A percentile compares a stretch with the other conserved stretches of the same genome.
Evolutionary conservation across 2,329 filamentous ascomycete species (phyloP).

Genomic region (Aspergillus sergii): DNA sequence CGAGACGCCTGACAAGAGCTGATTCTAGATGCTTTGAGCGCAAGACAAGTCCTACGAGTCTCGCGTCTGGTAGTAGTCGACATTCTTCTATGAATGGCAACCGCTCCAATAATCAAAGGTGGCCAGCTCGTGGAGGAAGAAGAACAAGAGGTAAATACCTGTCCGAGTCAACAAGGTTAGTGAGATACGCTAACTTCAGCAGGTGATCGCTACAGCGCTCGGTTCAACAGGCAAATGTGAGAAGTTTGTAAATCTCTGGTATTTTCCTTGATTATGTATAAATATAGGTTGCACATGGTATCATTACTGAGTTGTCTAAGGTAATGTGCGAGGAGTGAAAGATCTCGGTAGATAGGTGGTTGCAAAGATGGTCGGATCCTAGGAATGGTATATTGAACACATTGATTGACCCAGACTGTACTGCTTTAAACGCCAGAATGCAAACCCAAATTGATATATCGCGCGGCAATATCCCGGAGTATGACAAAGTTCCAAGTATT

Average conservation of each 20-base stretch:
- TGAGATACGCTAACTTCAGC: slow-evolving; percentile 14
- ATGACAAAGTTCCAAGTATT: slow-evolving; percentile 4
- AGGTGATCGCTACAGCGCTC: slow-evolving; percentile 37
- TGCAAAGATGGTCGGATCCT: slow-evolving; percentile 4
- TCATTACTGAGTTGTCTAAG: background rate
- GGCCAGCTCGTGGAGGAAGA: background rate
- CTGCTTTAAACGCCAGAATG: slow-evolving; percentile 30
- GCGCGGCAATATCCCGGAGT: slow-evolving; percentile 9
- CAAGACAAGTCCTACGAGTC: slow-evolving; percentile 30
- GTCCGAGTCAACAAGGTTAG: background rate
- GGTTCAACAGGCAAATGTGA: slow-evolving; percentile 27
- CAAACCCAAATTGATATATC: slow-evolving; percentile 25
- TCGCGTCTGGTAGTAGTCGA: slow-evolving; percentile 33
- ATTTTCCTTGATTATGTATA: background rate
- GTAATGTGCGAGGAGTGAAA: background rate
- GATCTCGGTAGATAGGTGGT: background rate
- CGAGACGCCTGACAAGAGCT: slow-evolving; percentile 19
- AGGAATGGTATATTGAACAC: slow-evolving; percentile 19
- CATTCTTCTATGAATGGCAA: slow-evolving; percentile 17
- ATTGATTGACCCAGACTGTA: slow-evolving; percentile 29
- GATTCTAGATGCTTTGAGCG: slow-evolving; percentile 27
- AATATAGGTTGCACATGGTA: background rate
- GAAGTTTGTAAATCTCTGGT: background rate
- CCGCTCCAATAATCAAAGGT: slow-evolving; percentile 10
- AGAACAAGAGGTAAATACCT: slow-evolving; percentile 30